Conservation (phyloP, 1,139 yeast species). For the Debaryomyces fabryi region DNA sequence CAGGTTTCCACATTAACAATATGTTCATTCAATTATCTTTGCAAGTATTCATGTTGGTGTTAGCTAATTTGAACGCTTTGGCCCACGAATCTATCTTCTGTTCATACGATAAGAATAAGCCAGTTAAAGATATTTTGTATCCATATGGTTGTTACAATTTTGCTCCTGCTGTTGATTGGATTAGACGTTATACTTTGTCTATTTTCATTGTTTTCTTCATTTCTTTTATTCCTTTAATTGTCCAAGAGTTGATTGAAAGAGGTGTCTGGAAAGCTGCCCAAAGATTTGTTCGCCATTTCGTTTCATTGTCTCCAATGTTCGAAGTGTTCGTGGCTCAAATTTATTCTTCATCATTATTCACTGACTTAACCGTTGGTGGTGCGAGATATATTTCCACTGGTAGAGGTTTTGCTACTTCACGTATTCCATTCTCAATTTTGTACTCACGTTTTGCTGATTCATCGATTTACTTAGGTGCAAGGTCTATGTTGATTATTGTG, state of each 20-base stretch:
- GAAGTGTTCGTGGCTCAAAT: constrained; percentile 99
- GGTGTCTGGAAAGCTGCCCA: constrained; percentile 95
- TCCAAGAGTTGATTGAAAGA: constrained; percentile 96
- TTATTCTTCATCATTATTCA: constrained; percentile 85
- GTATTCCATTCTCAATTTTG: constrained; percentile 94
- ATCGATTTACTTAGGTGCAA: constrained; percentile 94
- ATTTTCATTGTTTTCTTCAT: constrained; percentile 98
- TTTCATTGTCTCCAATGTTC: constrained; percentile 92
- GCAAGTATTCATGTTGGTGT: constrained; percentile 88
- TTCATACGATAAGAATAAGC: constrained; percentile 78
- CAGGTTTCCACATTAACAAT: constrained; percentile 98
- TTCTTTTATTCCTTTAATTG: constrained; percentile 92
- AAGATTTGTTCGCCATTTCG: constrained; percentile 87
- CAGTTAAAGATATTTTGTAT: constrained; percentile 78
- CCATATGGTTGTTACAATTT: constrained; percentile 96
- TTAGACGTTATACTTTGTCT: constrained; percentile 95
- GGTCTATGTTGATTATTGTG: constrained; percentile 83
- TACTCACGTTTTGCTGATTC: constrained; percentile 97
- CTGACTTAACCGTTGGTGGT: constrained; percentile 97
- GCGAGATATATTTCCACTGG: constrained; percentile 99
- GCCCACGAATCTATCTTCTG: constrained; percentile 91
- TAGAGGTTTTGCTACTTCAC: constrained; percentile 98
- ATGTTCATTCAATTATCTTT: constrained; percentile 93
- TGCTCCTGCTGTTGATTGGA: constrained; percentile 91
- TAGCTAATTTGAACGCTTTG: constrained; percentile 88